These are phyloP conservation scores for Talaromyces sp. DNA, from an alignment of 2,329 filamentous ascomycete species.

Conservation along the genomic window DNA sequence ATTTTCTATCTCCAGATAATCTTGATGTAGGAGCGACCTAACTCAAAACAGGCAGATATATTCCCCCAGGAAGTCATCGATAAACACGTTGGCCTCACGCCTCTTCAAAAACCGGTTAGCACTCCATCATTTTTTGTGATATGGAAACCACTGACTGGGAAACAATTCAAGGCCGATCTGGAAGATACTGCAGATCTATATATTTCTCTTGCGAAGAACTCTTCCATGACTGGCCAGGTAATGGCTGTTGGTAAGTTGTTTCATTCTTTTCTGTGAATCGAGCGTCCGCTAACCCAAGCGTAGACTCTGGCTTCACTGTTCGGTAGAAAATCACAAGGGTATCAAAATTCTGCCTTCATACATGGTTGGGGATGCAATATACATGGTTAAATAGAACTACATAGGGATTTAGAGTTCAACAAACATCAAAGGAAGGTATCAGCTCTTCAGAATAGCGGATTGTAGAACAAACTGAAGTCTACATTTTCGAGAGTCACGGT, in stretches of 20 bases:
- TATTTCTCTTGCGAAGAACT: conserved; percentile 36
- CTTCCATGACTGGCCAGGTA: conserved; percentile 42
- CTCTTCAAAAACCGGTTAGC: conserved; percentile 52
- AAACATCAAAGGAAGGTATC: background rate
- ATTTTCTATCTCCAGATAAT: conserved; percentile 12
- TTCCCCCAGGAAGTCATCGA: conserved; percentile 56
- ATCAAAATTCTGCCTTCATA: background rate
- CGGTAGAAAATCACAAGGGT: background rate
- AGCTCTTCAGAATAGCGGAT: conserved; percentile 22
- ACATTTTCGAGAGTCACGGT: conserved; percentile 19
- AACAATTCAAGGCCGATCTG: conserved; percentile 29
- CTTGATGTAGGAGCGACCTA: background rate
- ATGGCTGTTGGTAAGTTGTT: conserved; percentile 35
- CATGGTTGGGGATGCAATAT: background rate
- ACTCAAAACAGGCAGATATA: conserved; percentile 41
- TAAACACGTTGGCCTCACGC: conserved; percentile 48
- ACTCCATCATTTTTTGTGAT: conserved; percentile 10
- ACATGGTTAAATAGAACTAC: background rate
- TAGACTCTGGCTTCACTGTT: background rate
- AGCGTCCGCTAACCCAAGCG: background rate
- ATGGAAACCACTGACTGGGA: background rate
- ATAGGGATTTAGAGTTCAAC: background rate
- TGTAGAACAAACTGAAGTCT: conserved; percentile 28
- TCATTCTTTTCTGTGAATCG: background rate
- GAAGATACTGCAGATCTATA: conserved; percentile 39